Conservation (phyloP, 495 filamentous ascomycete genomes). For the Talaromyces stipitatus region DNA sequence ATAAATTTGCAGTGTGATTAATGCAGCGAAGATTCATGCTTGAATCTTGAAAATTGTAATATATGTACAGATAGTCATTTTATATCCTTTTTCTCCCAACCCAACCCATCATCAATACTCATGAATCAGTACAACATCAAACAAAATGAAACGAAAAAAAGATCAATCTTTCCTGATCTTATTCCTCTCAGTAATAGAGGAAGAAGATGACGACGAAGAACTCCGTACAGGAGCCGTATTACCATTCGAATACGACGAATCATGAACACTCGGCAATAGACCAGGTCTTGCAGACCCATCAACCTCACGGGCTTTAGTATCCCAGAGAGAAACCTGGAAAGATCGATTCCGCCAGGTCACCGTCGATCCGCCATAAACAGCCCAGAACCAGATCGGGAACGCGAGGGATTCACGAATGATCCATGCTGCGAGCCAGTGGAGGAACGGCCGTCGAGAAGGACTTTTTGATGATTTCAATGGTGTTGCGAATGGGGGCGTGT, state of each 20-base stretch:
- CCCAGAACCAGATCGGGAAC: slow-evolving; percentile 79
- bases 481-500: slow-evolving; percentile 66
- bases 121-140: background rate
- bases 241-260: slow-evolving; percentile 7
- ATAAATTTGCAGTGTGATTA: background rate
- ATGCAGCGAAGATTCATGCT: slow-evolving; percentile 5
- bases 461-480: slow-evolving; percentile 14
- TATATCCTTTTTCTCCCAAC: background rate
- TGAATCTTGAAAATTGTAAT: slow-evolving; percentile 10
- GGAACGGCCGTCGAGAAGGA: slow-evolving; percentile 45
- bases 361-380: slow-evolving; percentile 72
- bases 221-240: background rate
- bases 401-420: slow-evolving; percentile 75
- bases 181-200: slow-evolving; percentile 1
- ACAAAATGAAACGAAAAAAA: background rate
- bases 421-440: slow-evolving; percentile 77
- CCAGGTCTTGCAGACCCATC: slow-evolving; percentile 1
- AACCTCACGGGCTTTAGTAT: slow-evolving; percentile 68
- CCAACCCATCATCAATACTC: background rate
- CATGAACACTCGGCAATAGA: background rate
- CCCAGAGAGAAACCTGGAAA: slow-evolving; percentile 69
- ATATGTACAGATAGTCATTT: background rate
- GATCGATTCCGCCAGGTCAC: slow-evolving; percentile 79
- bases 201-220: slow-evolving; percentile 1
- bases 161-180: slow-evolving; percentile 2